Evolutionary conservation across 2,329 filamentous ascomycete species (phyloP).

Genomic region (Lecanicillium sp.): DNA sequence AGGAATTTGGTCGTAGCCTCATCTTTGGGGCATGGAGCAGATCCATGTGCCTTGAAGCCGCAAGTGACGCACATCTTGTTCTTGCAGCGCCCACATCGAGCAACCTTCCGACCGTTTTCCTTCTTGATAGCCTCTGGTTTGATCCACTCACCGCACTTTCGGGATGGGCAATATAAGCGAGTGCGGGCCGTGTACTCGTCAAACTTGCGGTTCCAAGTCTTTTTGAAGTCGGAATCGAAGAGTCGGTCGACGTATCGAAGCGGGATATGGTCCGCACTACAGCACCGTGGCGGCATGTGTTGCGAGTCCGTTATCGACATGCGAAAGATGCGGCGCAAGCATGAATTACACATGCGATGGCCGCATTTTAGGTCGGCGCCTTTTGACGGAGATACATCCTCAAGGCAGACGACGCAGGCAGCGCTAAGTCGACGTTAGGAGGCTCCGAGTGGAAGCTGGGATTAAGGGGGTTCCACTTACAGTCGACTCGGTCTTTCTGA

Average conservation of each 20-base stretch:
- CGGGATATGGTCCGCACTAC: conserved; percentile 63
- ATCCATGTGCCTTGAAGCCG: conserved; percentile 64
- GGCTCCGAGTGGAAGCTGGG: background rate
- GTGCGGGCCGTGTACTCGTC: conserved; percentile 67
- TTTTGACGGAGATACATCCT: conserved; percentile 54
- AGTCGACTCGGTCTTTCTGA: conserved; percentile 4
- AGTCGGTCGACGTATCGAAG: conserved; percentile 67
- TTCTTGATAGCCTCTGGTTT: conserved; percentile 59
- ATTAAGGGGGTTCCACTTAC: background rate
- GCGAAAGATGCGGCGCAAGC: conserved; percentile 65
- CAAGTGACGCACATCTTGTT: conserved; percentile 69
- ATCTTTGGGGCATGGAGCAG: conserved; percentile 62
- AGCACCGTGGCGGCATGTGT: conserved; percentile 82
- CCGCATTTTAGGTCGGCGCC: conserved; percentile 67
- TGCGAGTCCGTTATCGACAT: conserved; percentile 68
- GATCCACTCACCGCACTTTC: conserved; percentile 72
- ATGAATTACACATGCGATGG: conserved; percentile 73
- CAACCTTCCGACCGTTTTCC: conserved; percentile 52
- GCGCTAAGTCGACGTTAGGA: conserved; percentile 36
- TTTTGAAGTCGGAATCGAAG: conserved; percentile 68
- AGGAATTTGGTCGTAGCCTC: conserved; percentile 57
- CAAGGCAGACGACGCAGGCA: conserved; percentile 65
- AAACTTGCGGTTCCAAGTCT: conserved; percentile 72
- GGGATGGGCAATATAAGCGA: conserved; percentile 67
- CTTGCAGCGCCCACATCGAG: conserved; percentile 61